Percentiles rank a stretch among this genome's conserved stretches.
phyloP scores from a whole-genome alignment of 495 filamentous ascomycete species.

The Chaetomium cochliodes region DNA sequence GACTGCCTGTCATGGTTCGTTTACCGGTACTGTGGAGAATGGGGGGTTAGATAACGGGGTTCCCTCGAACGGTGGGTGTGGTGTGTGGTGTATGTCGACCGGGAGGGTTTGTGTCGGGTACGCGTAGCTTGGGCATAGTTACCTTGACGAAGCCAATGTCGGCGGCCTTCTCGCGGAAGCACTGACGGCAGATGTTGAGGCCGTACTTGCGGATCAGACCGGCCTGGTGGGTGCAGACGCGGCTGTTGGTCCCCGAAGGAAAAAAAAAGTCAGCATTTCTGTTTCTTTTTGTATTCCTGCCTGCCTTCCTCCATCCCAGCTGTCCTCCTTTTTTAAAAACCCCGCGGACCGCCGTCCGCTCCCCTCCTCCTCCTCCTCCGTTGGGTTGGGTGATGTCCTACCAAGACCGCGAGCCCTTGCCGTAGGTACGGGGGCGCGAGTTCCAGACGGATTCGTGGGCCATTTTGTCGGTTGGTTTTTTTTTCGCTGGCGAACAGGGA shows the following conservation, averaged over 20 bases:
- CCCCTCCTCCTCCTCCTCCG: neutral
- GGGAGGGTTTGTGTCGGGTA: neutral
- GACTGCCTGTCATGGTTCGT: conserved; percentile 13
- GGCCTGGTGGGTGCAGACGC: conserved; percentile 91
- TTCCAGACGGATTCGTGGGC: conserved; percentile 99
- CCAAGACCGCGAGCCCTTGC: conserved; percentile 91
- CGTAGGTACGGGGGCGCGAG: conserved; percentile 93
- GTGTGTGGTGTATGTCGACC: neutral
- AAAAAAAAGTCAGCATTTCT: conserved; percentile 26
- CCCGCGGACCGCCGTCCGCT: neutral
- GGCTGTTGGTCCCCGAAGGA: conserved; percentile 53
- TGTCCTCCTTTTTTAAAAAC: neutral
- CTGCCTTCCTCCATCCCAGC: neutral
- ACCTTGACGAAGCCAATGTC: conserved; percentile 99
- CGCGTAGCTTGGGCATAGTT: conserved; percentile 37
- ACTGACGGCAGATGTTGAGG: conserved; percentile 99
- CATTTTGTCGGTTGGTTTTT: conserved; percentile 58
- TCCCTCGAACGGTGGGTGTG: neutral
- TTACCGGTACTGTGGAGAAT: conserved; percentile 36
- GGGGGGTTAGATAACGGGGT: neutral
- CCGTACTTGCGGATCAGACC: conserved; percentile 99
- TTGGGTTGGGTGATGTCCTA: conserved; percentile 47
- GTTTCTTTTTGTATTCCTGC: neutral
- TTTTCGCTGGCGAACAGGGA: conserved; percentile 14
- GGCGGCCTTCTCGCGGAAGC: conserved; percentile 94